Evolutionary conservation across 805 yeast species (phyloP).

Genomic region (fission yeast (Schizosaccharomyces pombe)): DNA sequence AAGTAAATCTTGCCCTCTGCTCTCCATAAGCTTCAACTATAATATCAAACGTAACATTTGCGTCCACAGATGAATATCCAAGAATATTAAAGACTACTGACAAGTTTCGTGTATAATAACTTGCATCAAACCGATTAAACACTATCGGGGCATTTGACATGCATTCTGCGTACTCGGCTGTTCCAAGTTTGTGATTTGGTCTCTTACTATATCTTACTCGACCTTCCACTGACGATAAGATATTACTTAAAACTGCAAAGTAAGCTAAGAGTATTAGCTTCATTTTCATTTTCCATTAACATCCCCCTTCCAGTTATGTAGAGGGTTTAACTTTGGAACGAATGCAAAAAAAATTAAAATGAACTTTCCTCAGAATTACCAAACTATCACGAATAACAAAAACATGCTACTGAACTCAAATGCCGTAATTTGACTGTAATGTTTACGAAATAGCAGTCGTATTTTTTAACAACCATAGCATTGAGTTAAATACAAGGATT

Average conservation of each 20-base stretch:
- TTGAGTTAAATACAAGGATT: too few relatives aligned
- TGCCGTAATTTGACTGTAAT: background rate
- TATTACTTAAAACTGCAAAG: background rate
- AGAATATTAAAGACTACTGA: background rate
- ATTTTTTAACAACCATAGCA: background rate
- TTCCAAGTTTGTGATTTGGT: background rate
- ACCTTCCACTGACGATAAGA: background rate
- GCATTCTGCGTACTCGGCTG: background rate
- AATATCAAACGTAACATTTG: background rate
- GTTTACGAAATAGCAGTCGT: background rate
- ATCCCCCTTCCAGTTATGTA: too few relatives aligned
- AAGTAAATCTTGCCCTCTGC: constrained; percentile 11
- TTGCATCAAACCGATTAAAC: background rate
- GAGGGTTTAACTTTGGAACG: too few relatives aligned
- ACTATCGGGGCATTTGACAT: background rate
- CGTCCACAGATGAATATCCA: background rate
- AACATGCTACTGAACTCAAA: background rate
- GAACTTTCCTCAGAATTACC: background rate
- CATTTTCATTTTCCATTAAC: too few relatives aligned
- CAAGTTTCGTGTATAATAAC: constrained; percentile 1
- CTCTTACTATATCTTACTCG: background rate
- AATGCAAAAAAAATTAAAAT: background rate
- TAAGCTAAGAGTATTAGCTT: background rate
- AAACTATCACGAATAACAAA: background rate
- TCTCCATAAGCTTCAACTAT: constrained; percentile 14